Conservation (phyloP, 1,139 yeast species). For the Blastobotrys apis region DNA sequence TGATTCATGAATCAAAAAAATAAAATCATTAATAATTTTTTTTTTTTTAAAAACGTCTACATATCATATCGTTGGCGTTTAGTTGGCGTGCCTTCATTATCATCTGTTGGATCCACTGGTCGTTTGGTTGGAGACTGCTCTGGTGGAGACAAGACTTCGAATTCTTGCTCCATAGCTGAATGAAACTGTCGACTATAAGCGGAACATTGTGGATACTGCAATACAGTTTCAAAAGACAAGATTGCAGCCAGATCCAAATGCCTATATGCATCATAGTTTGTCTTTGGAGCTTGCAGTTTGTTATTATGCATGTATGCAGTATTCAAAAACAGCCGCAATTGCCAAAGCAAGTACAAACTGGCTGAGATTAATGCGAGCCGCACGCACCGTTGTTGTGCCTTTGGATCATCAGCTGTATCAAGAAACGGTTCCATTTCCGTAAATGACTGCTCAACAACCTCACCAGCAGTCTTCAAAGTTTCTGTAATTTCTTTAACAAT, state of each 20-base stretch:
- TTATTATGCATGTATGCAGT: background rate
- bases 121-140: slow-evolving; percentile 1
- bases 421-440: slow-evolving; percentile 1
- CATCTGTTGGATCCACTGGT: background rate
- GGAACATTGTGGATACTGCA: background rate
- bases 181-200: slow-evolving; percentile 1
- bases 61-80: background rate
- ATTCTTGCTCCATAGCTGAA: slow-evolving; percentile 6
- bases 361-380: slow-evolving; percentile 5
- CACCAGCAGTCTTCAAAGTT: slow-evolving; percentile 6
- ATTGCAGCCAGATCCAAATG: background rate
- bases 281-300: slow-evolving; percentile 1
- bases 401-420: background rate
- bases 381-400: background rate
- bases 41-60: background rate
- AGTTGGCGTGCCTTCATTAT: background rate
- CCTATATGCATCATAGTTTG: background rate
- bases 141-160: background rate
- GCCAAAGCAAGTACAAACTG: slow-evolving; percentile 8
- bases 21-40: background rate
- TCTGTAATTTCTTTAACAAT: slow-evolving; percentile 10
- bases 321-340: slow-evolving; percentile 5
- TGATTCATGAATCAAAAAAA: background rate
- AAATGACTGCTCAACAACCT: slow-evolving; percentile 10
- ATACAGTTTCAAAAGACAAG: background rate